Conservation (phyloP, 768 basidiomycete genomes). For the Hortiboletus campestris region DNA sequence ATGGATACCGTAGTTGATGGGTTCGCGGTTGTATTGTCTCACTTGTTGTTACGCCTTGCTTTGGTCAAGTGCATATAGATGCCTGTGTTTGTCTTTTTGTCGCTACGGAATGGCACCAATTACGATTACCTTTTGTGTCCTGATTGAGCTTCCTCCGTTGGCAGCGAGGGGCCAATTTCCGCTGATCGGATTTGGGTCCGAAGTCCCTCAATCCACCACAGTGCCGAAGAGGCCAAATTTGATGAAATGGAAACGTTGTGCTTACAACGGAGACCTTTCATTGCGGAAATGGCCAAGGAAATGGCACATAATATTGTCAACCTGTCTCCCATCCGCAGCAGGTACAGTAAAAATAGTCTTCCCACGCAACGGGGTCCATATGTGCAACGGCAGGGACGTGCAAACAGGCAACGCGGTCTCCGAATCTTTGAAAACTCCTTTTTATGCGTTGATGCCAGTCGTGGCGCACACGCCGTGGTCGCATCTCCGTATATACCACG, state of each 20-base stretch:
- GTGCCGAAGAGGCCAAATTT: background rate
- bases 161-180: slow-evolving; percentile 4
- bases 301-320: background rate
- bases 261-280: slow-evolving; percentile 6
- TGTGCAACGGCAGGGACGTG: background rate
- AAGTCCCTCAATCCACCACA: background rate
- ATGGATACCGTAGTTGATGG: slow-evolving; percentile 32
- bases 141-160: slow-evolving; percentile 1
- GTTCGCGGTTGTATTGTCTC: slow-evolving; percentile 10
- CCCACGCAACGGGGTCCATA: background rate
- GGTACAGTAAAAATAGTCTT: slow-evolving; percentile 5
- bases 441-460: background rate
- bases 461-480: background rate
- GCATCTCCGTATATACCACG: slow-evolving; percentile 2
- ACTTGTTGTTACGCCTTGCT: slow-evolving; percentile 29
- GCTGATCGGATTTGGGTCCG: background rate
- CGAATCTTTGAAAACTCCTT: background rate
- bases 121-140: background rate
- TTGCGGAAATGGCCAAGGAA: slow-evolving; percentile 10
- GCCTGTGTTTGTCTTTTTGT: slow-evolving; percentile 5
- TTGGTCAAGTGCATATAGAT: slow-evolving; percentile 33
- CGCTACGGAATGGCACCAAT: slow-evolving; percentile 8
- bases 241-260: background rate
- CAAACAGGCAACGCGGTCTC: slow-evolving; percentile 4
- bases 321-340: slow-evolving; percentile 13